Conservation (phyloP, 176 grass and related monocot genomes). For the Avena insularis region DNA sequence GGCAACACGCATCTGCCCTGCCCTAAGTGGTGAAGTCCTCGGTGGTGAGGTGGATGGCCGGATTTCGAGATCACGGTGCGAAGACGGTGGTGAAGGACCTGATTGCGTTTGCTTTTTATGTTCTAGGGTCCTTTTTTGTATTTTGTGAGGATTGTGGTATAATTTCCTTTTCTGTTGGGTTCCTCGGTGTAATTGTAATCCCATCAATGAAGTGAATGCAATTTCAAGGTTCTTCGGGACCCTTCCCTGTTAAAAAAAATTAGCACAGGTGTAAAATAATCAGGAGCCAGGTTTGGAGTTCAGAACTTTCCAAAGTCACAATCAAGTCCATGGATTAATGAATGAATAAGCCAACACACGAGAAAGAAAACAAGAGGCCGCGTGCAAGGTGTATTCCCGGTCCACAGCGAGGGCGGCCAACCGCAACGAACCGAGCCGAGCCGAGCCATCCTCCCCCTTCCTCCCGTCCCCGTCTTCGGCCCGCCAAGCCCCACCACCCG, state of each 20-base stretch:
- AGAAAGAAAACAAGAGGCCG: not conserved
- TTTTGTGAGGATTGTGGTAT: too few relatives aligned
- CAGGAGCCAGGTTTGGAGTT: not conserved
- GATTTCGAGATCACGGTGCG: too few relatives aligned
- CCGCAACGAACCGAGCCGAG: constrained; percentile 22
- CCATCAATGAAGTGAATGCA: too few relatives aligned
- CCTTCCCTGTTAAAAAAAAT: not conserved
- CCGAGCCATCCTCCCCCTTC: not conserved
- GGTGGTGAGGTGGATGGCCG: too few relatives aligned
- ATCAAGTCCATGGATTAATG: not conserved
- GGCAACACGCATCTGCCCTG: too few relatives aligned
- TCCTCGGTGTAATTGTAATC: too few relatives aligned
- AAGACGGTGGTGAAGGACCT: too few relatives aligned
- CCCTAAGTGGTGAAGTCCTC: too few relatives aligned
- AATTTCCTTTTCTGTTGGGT: too few relatives aligned
- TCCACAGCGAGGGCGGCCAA: constrained; percentile 50
- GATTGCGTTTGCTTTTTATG: too few relatives aligned
- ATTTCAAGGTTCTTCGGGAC: too few relatives aligned
- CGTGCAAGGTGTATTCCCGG: constrained; percentile 35
- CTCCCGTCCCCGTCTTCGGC: constrained; percentile 13
- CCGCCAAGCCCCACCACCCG: not conserved
- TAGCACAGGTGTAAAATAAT: not conserved
- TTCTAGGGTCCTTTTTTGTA: too few relatives aligned
- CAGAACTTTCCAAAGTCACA: not conserved
- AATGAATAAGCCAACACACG: not conserved